Base-by-base conservation (phyloP, 495 filamentous ascomycete genomes). In the Neurospora sp. region DNA sequence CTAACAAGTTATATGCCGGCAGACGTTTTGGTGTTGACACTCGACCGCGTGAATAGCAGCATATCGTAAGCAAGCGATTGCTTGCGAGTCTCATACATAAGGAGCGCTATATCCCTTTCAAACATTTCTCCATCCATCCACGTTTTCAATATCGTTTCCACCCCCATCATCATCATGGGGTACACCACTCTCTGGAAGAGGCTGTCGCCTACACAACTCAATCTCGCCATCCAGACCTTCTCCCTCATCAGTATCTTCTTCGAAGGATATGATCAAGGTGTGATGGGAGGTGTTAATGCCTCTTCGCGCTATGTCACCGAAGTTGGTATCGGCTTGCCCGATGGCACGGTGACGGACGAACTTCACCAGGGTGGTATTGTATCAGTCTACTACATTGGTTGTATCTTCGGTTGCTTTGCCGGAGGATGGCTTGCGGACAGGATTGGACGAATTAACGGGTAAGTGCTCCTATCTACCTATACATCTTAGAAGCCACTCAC, bases 211-310 rank as follows among this genome's bases (percentile, higher is more conserved):
- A 76, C 76, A 5, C 79, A 84, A 75, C 78, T 85, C 61, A 84
- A 83, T 74, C 9, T 83, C 10, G 79, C 82, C 16, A 85, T 87
- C 69, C 83, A 85, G 45, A 73, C 75, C 37, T 85, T 88, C 69
- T 86, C 84, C 35, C 78, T 85, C 14, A 77, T 87, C 18, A 83
- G 82, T 22, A 87, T 88, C 70, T 87, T 88, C 79, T 87, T 87
- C 78, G 83, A 86, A 72, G 86, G 87, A n/a, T 91, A 91, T 79
- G 89, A 91, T 73, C 89, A 91, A 77, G 91, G 91, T 72, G 88
- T 93, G 85, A 93, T 92, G 89, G 87, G 89, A 22, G 91, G 91
- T 68, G 91, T 93, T 9, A 92, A 93, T 78, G 37, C 39, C 31
- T 68, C 77, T 39, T 37, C 82, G 8, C 82, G 86, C 45, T 89